A percentile compares a stretch with the other conserved stretches of the same genome.
phyloP scores from a whole-genome alignment of 345 rosid genomes.

The Barbarea vulgaris region DNA sequence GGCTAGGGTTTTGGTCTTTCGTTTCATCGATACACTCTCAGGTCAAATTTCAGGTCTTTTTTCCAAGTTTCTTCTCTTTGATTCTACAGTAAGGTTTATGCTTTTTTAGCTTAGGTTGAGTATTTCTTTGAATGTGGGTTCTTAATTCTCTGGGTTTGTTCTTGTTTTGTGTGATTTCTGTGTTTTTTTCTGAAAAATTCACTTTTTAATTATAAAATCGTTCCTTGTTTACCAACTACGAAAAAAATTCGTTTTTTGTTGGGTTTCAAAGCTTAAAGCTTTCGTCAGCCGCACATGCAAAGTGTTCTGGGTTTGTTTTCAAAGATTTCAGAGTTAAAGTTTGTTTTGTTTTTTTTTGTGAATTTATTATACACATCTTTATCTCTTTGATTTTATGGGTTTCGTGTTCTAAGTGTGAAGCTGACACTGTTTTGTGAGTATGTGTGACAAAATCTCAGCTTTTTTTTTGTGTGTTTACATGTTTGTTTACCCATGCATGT shows the following conservation, averaged over 20 bases:
- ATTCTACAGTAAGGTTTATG: background rate
- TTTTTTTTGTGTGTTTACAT: background rate
- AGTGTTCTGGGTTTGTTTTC: background rate
- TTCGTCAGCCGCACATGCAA: constrained; percentile 26
- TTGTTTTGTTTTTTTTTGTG: background rate
- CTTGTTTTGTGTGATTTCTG: background rate
- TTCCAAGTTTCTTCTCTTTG: background rate
- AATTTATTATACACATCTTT: background rate
- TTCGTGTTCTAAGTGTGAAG: background rate
- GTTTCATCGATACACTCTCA: background rate
- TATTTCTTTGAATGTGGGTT: constrained; percentile 23
- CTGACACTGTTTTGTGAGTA: background rate
- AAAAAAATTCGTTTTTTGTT: background rate
- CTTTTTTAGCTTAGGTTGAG: background rate
- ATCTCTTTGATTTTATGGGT: constrained; percentile 1
- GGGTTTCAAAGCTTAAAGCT: background rate
- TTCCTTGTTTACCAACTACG: background rate
- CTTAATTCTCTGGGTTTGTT: constrained; percentile 19
- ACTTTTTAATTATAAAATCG: background rate
- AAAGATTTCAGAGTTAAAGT: background rate
- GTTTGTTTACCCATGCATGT: constrained; percentile 26
- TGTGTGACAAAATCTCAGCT: background rate
- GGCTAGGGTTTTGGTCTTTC: constrained; percentile 26
- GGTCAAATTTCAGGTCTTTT: constrained; percentile 21
- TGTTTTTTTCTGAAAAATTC: background rate